Conservation (phyloP, 176 grass and related monocot species). For the Phoenix dactylifera region DNA sequence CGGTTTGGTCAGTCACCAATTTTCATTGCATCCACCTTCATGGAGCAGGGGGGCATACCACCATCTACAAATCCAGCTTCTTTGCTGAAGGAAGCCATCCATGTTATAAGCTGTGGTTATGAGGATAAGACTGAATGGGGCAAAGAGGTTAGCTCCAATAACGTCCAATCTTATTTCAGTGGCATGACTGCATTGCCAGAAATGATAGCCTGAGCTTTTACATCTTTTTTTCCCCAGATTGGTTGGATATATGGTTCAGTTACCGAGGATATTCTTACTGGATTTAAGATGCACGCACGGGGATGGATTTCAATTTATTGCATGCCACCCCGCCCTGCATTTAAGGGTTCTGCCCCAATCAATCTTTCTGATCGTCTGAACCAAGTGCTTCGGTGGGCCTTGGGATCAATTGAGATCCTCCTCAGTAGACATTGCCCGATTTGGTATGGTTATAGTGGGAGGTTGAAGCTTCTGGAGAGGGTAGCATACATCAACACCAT, state of each 20-base stretch:
- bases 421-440: slow-evolving; percentile 53
- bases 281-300: slow-evolving; percentile 55
- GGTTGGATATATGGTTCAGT: slow-evolving; percentile 47
- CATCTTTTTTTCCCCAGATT: slow-evolving; percentile 12
- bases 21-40: slow-evolving; percentile 42
- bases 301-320: slow-evolving; percentile 66
- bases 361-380: slow-evolving; percentile 32
- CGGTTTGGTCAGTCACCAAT: slow-evolving; percentile 41
- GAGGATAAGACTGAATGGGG: slow-evolving; percentile 63
- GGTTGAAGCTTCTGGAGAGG: slow-evolving; percentile 37
- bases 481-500: slow-evolving; percentile 36
- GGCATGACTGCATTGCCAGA: background rate
- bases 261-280: slow-evolving; percentile 29
- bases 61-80: slow-evolving; percentile 3
- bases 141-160: slow-evolving; percentile 24
- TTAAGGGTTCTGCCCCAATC: slow-evolving; percentile 28
- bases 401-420: slow-evolving; percentile 37
- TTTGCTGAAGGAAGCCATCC: slow-evolving; percentile 52
- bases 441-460: slow-evolving; percentile 27
- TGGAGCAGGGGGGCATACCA: slow-evolving; percentile 9
- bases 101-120: slow-evolving; percentile 56
- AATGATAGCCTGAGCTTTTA: background rate
- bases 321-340: slow-evolving; percentile 23
- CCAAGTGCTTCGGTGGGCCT: slow-evolving; percentile 29
- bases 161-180: no score